Evolutionary conservation across 2,329 filamentous ascomycete species (phyloP), one percentile per base, ranked within the genome.

Genomic region (Lojkania enalia): DNA sequence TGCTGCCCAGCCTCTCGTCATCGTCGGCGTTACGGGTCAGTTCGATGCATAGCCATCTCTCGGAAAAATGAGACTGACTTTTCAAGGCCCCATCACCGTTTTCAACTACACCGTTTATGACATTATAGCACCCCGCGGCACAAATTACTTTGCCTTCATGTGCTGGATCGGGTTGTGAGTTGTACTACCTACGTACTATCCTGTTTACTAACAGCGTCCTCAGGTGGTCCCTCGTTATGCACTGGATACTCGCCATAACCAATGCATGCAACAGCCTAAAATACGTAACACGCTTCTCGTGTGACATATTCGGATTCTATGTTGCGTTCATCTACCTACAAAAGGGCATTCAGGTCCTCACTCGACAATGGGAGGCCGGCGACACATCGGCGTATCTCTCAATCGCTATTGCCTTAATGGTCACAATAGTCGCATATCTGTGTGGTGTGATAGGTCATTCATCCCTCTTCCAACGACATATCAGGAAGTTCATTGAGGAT

Each of bases 31-130:
- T 2, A 95, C 90, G 9, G 88, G 87, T 71, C 51, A 49, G 35
- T 12, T 27, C n/a, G 29, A 14, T 21, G 19, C 3, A 16, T 19
- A 11, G 6, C 12, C n/a, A 18, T 31, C 12, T 63, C 54, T 35
- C 15, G 25, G n/a, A n/a, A 12, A 25, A n/a, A 15, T 25, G n/a
- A 21, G 14, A 19, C 39, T 52, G 4, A 42, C 30, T 14, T 15
- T 18, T 12, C 5, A 44, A 81, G 83, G 84, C n/a, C 90, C 90
- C 3, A 95, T 96, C 45, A 95, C 90, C 13, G 89, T 95, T 20
- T 95, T 95, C 65, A 95, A 95, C 66, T 95, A 95, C 64, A 96
- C 90, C 3, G 88, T 95, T 2, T 95, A 91, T 73, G 86, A 94
- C 67, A 95, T 96, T 53, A 88, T 96, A 64, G 74, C 78, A 1